These are phyloP conservation scores for Coniophora puteana DNA, from an alignment of 1,284 basidiomycete species.

Conservation along the genomic window DNA sequence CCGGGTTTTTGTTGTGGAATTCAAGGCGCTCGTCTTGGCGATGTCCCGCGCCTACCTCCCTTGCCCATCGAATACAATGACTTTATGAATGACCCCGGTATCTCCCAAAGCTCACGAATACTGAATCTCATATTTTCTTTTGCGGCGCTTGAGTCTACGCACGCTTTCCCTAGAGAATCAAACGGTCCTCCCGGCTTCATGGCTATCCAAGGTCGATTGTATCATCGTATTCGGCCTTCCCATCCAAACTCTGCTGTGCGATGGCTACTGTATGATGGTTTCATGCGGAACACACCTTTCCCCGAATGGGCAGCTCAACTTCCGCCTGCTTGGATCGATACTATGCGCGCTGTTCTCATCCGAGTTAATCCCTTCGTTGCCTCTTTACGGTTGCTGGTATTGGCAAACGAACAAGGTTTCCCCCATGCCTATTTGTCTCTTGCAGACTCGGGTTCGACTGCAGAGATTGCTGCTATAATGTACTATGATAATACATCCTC, in stretches of 20 bases:
- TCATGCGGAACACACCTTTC: slow-evolving; percentile 13
- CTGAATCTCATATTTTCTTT: slow-evolving; percentile 14
- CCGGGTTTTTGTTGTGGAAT: not conserved
- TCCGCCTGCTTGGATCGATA: slow-evolving; percentile 18
- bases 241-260: slow-evolving; percentile 9
- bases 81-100: not conserved
- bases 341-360: slow-evolving; percentile 15
- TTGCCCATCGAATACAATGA: not conserved
- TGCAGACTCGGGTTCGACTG: too few species aligned
- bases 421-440: slow-evolving; percentile 11
- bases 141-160: slow-evolving; percentile 4
- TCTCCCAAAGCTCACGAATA: slow-evolving; percentile 1
- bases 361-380: slow-evolving; percentile 24
- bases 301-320: slow-evolving; percentile 8
- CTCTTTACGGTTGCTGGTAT: slow-evolving; percentile 13
- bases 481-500: slow-evolving; percentile 22
- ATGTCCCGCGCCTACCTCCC: not conserved
- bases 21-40: not conserved
- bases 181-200: not conserved
- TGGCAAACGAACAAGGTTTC: slow-evolving; percentile 16
- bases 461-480: slow-evolving; percentile 31
- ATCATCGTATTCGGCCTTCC: slow-evolving; percentile 1
- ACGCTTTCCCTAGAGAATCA: not conserved
- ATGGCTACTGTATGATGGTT: slow-evolving; percentile 32
- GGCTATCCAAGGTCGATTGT: slow-evolving; percentile 1